These are phyloP conservation scores for Podospora sp. DNA, from an alignment of 495 filamentous ascomycete genomes.

Conservation along the genomic window DNA sequence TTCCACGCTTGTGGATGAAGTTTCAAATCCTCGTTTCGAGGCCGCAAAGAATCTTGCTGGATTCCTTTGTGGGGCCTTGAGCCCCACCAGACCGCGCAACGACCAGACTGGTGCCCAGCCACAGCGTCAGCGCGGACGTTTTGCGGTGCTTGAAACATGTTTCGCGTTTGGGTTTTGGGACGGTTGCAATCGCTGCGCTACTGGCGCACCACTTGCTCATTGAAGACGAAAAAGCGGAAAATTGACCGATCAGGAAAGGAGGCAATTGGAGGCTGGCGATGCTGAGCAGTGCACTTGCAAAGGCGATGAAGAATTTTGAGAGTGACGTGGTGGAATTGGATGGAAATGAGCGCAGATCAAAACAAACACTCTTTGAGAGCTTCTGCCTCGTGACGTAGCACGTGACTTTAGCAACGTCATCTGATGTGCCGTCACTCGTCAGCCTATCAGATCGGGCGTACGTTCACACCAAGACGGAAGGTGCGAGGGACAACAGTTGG, in stretches of 20 bases:
- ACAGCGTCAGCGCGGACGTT: constrained; percentile 7
- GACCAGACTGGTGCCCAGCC: background rate
- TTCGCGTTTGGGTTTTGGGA: constrained; percentile 19
- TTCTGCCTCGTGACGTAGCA: background rate
- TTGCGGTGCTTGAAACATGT: constrained; percentile 24
- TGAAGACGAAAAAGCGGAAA: background rate
- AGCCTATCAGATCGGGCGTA: constrained; percentile 28
- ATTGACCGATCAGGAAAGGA: background rate
- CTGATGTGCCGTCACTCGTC: background rate
- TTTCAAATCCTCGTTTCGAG: background rate
- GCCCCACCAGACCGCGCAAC: background rate
- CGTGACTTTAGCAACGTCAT: constrained; percentile 15
- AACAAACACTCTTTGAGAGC: background rate
- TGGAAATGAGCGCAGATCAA: background rate
- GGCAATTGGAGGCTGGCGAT: background rate
- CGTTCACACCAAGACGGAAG: constrained; percentile 33
- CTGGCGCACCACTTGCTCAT: background rate
- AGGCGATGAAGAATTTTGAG: background rate
- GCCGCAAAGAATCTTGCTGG: background rate
- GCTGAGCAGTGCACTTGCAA: background rate
- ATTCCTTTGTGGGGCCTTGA: background rate
- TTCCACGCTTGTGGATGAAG: background rate
- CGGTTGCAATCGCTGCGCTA: background rate
- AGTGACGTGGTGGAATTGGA: no score
- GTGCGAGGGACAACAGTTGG: constrained; percentile 22